These are phyloP conservation scores for Westerdykella aurantiaca DNA, from an alignment of 2,329 filamentous ascomycete genomes.

Conservation along the genomic window DNA sequence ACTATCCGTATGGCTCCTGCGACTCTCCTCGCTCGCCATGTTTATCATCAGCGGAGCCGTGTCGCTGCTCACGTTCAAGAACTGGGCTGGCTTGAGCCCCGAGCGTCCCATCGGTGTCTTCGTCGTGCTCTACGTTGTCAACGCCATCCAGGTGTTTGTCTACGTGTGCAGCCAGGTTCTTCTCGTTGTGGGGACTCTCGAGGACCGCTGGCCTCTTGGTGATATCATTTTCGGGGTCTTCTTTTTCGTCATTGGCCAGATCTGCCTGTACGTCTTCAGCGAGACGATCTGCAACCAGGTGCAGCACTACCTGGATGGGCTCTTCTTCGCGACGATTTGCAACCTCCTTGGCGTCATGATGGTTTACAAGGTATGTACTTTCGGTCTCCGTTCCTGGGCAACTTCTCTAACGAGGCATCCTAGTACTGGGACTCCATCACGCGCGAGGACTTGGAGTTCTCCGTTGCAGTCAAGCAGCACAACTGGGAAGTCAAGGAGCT, in stretches of 20 bases:
- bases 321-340: conserved; percentile 91
- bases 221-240: conserved; percentile 86
- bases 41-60: conserved; percentile 84
- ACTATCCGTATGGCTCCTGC: conserved; percentile 87
- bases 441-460: conserved; percentile 96
- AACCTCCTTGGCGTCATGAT: conserved; percentile 97
- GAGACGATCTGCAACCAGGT: conserved; percentile 74
- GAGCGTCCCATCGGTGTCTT: conserved; percentile 86
- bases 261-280: conserved; percentile 87
- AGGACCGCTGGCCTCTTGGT: conserved; percentile 91
- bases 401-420: conserved; percentile 14
- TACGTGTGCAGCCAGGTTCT: conserved; percentile 86
- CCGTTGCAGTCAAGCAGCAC: conserved; percentile 88
- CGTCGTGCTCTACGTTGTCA: conserved; percentile 84
- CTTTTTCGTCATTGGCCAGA: conserved; percentile 88
- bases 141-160: conserved; percentile 76
- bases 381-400: background rate
- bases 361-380: conserved; percentile 79
- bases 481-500: conserved; percentile 97
- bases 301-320: conserved; percentile 86
- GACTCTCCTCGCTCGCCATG: conserved; percentile 69
- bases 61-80: conserved; percentile 85
- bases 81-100: conserved; percentile 78
- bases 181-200: conserved; percentile 80
- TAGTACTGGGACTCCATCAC: conserved; percentile 99